Evolutionary conservation across 2,329 filamentous ascomycete species (phyloP).

Genomic region (Delphinella strobiligena): DNA sequence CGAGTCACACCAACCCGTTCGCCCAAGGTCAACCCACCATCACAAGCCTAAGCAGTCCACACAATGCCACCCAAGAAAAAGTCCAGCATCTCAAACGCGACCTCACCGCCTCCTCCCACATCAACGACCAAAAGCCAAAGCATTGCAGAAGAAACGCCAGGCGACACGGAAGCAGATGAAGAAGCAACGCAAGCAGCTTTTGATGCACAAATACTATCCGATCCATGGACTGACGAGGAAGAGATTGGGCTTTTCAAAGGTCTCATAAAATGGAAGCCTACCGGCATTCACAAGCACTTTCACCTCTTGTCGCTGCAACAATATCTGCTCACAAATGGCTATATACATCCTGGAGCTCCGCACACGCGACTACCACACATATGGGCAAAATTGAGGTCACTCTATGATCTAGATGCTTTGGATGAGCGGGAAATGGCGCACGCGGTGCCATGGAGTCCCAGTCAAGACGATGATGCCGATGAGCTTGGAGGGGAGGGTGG

Average conservation of each 20-base stretch:
- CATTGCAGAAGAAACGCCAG: slow-evolving; percentile 23
- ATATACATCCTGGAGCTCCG: slow-evolving; percentile 20
- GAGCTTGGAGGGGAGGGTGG: slow-evolving; percentile 24
- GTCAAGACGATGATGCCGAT: slow-evolving; percentile 33
- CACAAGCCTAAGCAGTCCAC: too few species aligned
- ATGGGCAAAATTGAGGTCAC: slow-evolving; percentile 71
- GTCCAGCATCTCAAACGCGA: slow-evolving; percentile 41
- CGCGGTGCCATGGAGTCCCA: slow-evolving; percentile 35
- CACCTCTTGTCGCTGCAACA: slow-evolving; percentile 66
- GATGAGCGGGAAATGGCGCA: slow-evolving; percentile 65
- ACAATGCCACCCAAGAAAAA: slow-evolving; percentile 62
- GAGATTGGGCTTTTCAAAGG: slow-evolving; percentile 86
- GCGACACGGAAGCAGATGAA: background rate
- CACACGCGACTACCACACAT: slow-evolving; percentile 87
- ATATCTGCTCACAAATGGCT: slow-evolving; percentile 20
- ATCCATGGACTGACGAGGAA: slow-evolving; percentile 92
- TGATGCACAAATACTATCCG: slow-evolving; percentile 40
- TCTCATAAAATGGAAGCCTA: slow-evolving; percentile 92
- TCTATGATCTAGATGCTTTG: slow-evolving; percentile 77
- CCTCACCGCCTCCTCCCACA: slow-evolving; percentile 40
- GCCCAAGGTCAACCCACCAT: too few species aligned
- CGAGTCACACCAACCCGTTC: background rate
- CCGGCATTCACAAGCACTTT: slow-evolving; percentile 89
- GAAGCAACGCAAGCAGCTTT: slow-evolving; percentile 12
- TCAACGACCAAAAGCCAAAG: slow-evolving; percentile 19